These are phyloP conservation scores for Pneumocystis carinii DNA, from an alignment of 1,139 yeast genomes.

Conservation along the genomic window DNA sequence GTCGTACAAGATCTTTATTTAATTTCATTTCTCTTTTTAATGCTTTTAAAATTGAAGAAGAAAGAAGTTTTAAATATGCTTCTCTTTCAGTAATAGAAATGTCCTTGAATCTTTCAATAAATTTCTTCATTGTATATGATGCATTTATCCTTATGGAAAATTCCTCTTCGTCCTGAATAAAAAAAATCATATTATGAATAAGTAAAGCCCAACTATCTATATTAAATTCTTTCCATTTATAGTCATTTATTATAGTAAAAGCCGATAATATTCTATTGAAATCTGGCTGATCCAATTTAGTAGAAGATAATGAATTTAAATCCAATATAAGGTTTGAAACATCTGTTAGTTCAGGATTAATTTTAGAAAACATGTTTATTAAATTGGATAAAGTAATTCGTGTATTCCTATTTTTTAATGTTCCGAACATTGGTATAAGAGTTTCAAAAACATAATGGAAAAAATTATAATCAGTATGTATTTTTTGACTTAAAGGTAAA, in stretches of 20 bases:
- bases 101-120: conserved; percentile 38
- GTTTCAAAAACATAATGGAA: conserved; percentile 40
- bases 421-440: conserved; percentile 45
- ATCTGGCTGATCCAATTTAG: conserved; percentile 59
- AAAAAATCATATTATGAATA: conserved; percentile 50
- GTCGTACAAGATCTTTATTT: conserved; percentile 46
- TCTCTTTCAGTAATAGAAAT: conserved; percentile 19
- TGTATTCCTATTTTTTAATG: conserved; percentile 43
- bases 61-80: conserved; percentile 33
- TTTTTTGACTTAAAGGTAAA: conserved; percentile 30
- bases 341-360: conserved; percentile 31
- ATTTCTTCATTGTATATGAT: conserved; percentile 46
- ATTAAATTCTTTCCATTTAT: conserved; percentile 30
- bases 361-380: conserved; percentile 44
- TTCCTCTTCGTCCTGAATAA: conserved; percentile 66
- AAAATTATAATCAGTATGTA: conserved; percentile 39
- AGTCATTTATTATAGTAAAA: conserved; percentile 50
- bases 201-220: conserved; percentile 69
- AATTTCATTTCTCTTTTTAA: conserved; percentile 56
- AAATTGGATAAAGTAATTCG: conserved; percentile 48
- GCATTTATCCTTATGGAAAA: conserved; percentile 71
- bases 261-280: conserved; percentile 61
- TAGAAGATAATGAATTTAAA: conserved; percentile 52
- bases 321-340: conserved; percentile 43
- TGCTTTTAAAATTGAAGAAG: conserved; percentile 47